Evolutionary conservation across 2,329 filamentous ascomycete species (phyloP).

Genomic region (Gaeumannomyces sp.): DNA sequence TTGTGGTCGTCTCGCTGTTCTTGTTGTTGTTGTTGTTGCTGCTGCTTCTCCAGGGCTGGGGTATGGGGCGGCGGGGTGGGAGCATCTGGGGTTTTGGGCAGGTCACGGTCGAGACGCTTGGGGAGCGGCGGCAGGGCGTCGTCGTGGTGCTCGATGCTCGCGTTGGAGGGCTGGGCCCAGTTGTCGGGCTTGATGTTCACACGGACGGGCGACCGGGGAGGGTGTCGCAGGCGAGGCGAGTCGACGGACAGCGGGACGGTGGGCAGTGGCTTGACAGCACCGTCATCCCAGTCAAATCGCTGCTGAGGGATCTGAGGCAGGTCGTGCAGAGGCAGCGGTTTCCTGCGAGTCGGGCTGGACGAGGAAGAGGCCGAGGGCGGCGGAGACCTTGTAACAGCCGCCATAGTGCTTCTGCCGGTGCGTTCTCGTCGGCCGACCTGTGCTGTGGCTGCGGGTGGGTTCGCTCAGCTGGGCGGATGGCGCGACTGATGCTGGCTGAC

Average conservation of each 20-base stretch:
- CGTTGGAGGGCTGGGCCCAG: conserved; percentile 47
- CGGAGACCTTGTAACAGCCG: conserved; percentile 23
- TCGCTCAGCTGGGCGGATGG: neutral
- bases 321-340: conserved; percentile 29
- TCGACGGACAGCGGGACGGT: conserved; percentile 22
- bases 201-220: conserved; percentile 49
- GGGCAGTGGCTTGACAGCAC: conserved; percentile 24
- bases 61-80: conserved; percentile 34
- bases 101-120: conserved; percentile 23
- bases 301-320: conserved; percentile 18
- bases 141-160: conserved; percentile 38
- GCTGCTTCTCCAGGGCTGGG: conserved; percentile 17
- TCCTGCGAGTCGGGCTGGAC: conserved; percentile 24
- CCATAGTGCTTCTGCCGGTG: conserved; percentile 21
- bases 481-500: neutral
- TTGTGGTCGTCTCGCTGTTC: conserved; percentile 11
- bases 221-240: conserved; percentile 41
- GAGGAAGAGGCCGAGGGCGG: conserved; percentile 20
- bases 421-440: neutral
- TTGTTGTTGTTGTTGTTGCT: neutral
- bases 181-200: conserved; percentile 48
- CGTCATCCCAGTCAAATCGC: conserved; percentile 7
- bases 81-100: conserved; percentile 28
- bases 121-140: conserved; percentile 8
- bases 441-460: neutral